Evolutionary conservation across 2,329 filamentous ascomycete species (phyloP).

Genomic region (Cytospora schulzeri): DNA sequence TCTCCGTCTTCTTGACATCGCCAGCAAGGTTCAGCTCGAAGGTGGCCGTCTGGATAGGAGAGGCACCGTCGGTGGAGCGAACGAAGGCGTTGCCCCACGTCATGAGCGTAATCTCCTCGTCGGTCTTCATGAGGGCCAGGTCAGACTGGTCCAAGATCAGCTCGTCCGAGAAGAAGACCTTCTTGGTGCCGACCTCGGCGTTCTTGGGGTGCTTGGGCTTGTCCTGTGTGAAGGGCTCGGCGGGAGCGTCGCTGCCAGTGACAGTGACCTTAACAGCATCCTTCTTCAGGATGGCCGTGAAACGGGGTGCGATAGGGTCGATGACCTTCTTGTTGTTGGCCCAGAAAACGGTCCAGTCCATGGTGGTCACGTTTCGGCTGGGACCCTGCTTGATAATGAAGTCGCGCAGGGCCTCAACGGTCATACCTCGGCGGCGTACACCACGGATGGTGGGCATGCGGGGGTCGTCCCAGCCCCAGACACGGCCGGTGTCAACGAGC

Average conservation of each 20-base stretch:
- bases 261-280: conserved; percentile 72
- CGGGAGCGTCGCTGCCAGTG: conserved; percentile 67
- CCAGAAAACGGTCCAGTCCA: conserved; percentile 81
- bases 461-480: conserved; percentile 85
- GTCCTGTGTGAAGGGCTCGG: conserved; percentile 66
- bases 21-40: conserved; percentile 89
- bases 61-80: conserved; percentile 60
- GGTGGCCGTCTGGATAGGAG: conserved; percentile 69
- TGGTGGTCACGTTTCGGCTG: conserved; percentile 78
- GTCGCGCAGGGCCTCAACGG: conserved; percentile 75
- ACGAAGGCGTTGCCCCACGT: conserved; percentile 92
- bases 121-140: conserved; percentile 75
- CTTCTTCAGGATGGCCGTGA: conserved; percentile 72
- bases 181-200: conserved; percentile 79
- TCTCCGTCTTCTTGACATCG: conserved; percentile 92
- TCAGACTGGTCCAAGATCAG: conserved; percentile 87
- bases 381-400: conserved; percentile 86
- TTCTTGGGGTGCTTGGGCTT: conserved; percentile 92
- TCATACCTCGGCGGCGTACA: conserved; percentile 77
- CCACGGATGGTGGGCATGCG: conserved; percentile 84
- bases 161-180: conserved; percentile 74
- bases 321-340: conserved; percentile 80
- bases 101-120: conserved; percentile 95
- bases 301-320: conserved; percentile 73
- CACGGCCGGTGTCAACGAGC: conserved; percentile 73